phyloP scores from a whole-genome alignment of 2,329 filamentous ascomycete genomes.

The Pleoardoris graminearum region DNA sequence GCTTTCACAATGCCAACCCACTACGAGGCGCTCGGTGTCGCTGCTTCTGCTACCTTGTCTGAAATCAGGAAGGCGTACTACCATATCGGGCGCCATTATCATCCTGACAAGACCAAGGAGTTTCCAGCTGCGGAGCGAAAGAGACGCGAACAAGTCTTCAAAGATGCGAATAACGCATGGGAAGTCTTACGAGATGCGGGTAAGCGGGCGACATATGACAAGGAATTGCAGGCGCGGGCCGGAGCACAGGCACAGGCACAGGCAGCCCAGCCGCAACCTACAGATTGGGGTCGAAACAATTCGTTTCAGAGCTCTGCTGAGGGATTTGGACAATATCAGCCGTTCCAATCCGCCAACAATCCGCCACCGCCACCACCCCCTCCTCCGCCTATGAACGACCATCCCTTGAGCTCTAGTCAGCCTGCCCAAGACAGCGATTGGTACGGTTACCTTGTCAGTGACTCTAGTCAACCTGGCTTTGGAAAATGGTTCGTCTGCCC shows the following conservation, averaged over 20 bases:
- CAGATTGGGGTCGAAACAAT: too few relatives aligned
- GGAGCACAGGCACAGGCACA: too few relatives aligned
- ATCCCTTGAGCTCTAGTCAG: too few relatives aligned
- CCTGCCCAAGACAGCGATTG: too few relatives aligned
- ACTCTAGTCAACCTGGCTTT: background rate
- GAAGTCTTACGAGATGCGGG: background rate
- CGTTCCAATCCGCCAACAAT: too few relatives aligned
- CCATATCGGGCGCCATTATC: conserved; percentile 2
- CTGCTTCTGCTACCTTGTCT: background rate
- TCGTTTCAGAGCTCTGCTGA: too few relatives aligned
- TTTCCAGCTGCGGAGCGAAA: conserved; percentile 1
- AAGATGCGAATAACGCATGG: conserved; percentile 5
- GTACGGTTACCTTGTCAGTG: too few relatives aligned
- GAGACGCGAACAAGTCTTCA: conserved; percentile 1
- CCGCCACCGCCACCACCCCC: too few relatives aligned
- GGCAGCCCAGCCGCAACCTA: too few relatives aligned
- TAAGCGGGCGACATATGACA: background rate
- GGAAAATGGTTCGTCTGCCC: conserved; percentile 2
- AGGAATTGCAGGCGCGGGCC: too few relatives aligned
- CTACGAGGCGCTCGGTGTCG: conserved; percentile 8
- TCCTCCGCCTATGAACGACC: too few relatives aligned
- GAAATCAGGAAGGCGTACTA: conserved; percentile 10
- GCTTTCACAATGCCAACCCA: conserved; percentile 2
- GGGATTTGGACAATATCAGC: too few relatives aligned
- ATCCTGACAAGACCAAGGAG: conserved; percentile 15